A percentile compares a stretch with the other conserved stretches of the same genome.
phyloP scores from a whole-genome alignment of 1,284 basidiomycete species.

The Irpex lacteus region DNA sequence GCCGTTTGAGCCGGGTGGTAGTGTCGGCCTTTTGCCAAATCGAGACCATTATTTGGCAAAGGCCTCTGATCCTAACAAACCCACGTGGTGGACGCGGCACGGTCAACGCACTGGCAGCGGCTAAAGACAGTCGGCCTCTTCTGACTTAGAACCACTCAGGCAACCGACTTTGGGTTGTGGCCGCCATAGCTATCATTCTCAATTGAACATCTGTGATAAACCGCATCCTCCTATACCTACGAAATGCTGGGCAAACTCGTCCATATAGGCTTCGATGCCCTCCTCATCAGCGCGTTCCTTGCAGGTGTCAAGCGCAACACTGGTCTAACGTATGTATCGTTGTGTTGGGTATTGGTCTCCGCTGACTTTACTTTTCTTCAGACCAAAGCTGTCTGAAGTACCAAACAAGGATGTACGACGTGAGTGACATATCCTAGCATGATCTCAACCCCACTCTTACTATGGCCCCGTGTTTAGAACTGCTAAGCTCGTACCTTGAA shows the following conservation, averaged over 20 bases:
- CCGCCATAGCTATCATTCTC: neutral
- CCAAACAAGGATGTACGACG: slow-evolving; percentile 83
- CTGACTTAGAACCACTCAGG: neutral
- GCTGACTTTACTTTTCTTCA: slow-evolving; percentile 28
- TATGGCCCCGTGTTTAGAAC: slow-evolving; percentile 42
- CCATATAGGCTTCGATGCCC: slow-evolving; percentile 75
- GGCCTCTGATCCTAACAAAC: slow-evolving; percentile 24
- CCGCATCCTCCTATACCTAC: neutral
- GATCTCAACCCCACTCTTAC: neutral
- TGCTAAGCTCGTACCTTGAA: slow-evolving; percentile 75
- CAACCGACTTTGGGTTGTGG: neutral
- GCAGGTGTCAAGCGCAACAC: slow-evolving; percentile 80
- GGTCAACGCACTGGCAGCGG: neutral
- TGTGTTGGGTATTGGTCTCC: neutral
- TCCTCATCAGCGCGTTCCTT: slow-evolving; percentile 74
- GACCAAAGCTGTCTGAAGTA: slow-evolving; percentile 66
- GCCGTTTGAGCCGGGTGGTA: neutral
- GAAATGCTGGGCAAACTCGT: slow-evolving; percentile 60
- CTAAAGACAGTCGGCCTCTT: neutral
- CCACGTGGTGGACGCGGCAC: slow-evolving; percentile 17
- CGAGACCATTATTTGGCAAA: slow-evolving; percentile 22
- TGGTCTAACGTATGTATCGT: slow-evolving; percentile 56
- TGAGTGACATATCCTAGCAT: slow-evolving; percentile 38
- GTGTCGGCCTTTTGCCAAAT: neutral
- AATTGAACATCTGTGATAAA: neutral